Evolutionary conservation across 2,329 filamentous ascomycete species (phyloP), one percentile per base, ranked within the genome.

Genomic region (Amauroascus niger): DNA sequence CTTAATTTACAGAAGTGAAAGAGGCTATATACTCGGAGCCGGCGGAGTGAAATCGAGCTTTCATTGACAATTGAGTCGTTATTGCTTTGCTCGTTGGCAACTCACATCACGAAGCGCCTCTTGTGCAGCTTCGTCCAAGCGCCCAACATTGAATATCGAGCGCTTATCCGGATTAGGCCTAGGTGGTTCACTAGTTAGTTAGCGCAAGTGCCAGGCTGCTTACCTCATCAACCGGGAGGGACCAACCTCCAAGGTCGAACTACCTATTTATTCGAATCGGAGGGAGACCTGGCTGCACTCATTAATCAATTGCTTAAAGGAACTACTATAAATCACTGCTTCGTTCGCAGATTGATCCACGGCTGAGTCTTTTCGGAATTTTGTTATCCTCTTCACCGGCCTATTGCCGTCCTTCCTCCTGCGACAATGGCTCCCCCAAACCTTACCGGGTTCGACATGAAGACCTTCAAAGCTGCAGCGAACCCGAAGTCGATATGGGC

Each of bases 391-490:
- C 41, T 13, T 18, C 16, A 9, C 20, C 41, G 16, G 22, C 20
- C n/a, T 6, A 5, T 35, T 39, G 16, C 11, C 8, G 26, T 32
- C 8, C 32, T 9, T 32, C 6, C 30, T 1, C 24, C 35, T 11
- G 24, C 58, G 61, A 71, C 62, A 64, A 80, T 81, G 78, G 71
- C 77, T 62, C 67, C 72, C 57, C 65, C 66, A 67, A 89, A 88
- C 79, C 81, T 94, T 72, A 96, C 91, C 65, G 91, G 91, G 74
- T 97, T 97, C 79, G 85, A 93, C 76, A 79, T 88, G 65, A 82
- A 81, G 69, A 86, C 87, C 72, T 84, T 90, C 72, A 86, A 82
- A 68, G 81, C 80, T 59, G 78, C 89, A 44, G 76, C 87, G 62
- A 81, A 81, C 59, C 78, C 74, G 61, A 74, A 75, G 57, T 77